phyloP scores from a whole-genome alignment of 2,329 filamentous ascomycete genomes.

The Elsinoe batatas region DNA sequence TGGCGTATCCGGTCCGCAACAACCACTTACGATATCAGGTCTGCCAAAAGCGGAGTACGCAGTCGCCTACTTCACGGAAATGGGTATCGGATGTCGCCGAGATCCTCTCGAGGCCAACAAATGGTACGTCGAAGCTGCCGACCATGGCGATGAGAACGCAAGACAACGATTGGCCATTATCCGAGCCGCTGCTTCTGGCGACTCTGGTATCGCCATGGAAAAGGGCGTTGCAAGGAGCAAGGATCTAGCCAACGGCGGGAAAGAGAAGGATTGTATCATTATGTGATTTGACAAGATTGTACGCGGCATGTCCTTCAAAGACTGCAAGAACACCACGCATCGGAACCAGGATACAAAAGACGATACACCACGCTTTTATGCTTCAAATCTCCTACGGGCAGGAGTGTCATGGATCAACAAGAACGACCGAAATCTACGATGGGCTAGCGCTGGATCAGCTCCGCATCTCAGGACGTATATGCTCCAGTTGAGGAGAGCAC shows the following conservation, averaged over 20 bases:
- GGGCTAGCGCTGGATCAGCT: no score
- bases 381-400: neutral
- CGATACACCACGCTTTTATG: slow-evolving; percentile 6
- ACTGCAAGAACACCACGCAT: neutral
- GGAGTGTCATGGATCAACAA: neutral
- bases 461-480: no score
- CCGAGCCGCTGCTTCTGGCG: slow-evolving; percentile 62
- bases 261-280: slow-evolving; percentile 19
- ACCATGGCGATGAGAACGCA: slow-evolving; percentile 81
- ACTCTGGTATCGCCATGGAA: slow-evolving; percentile 27
- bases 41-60: slow-evolving; percentile 74
- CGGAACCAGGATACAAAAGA: neutral
- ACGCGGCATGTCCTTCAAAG: neutral
- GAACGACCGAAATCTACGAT: no score
- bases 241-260: slow-evolving; percentile 21
- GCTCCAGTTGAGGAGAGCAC: no score
- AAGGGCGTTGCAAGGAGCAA: slow-evolving; percentile 25
- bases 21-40: slow-evolving; percentile 37
- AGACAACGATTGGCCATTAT: slow-evolving; percentile 82
- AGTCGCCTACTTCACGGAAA: slow-evolving; percentile 93
- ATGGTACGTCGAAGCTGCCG: slow-evolving; percentile 94
- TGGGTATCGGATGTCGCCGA: slow-evolving; percentile 90
- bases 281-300: slow-evolving; percentile 15
- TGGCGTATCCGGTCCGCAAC: neutral
- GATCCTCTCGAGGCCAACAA: slow-evolving; percentile 96